Base-by-base conservation (phyloP, 352 stramenopile species). In the Phytophthora chlamydospora region DNA sequence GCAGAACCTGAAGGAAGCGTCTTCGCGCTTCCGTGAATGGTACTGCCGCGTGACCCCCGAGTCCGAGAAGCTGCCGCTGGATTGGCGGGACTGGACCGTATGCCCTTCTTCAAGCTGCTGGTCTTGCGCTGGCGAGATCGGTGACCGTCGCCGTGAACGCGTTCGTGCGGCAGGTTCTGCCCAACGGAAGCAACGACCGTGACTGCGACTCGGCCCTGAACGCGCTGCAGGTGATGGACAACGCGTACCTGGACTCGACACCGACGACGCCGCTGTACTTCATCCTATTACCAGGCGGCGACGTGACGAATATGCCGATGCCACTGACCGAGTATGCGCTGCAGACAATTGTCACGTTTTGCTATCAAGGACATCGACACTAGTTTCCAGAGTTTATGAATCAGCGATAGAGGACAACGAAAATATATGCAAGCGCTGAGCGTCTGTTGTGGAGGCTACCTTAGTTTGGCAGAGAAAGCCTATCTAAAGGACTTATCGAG, bases 131-230 rank as follows among this genome's bases (percentile, higher is more conserved):
- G 96, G 34, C 96, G 93, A 0, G 96, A 98, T 69, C 90, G 11
- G 97, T 99, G 90, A 97, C 88, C n/a, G 89, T 96, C 11, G 90
- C 96, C 10, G 82, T 99, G 58, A 97, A 85, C 14, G 97, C 97
- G 56, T 99, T 99, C 38, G 97, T 99, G 32, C 85, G 92, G 7
- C 78, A 88, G 32, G 95, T 95, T 19, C 71, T 99, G 1, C 96
- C 96, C 8, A 95, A 98, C 59, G 96, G 95, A 13, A 87, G 77
- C 60, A 89, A 96, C 58, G 99, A 98, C 56, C 96, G 93, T 53
- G 95, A 98, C 76, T 98, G 95, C 49, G 96, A 99, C 74, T 97
- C 89, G n/a, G 96, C 95, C 4, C 76, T 99, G 6, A 98, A 98
- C 58, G 95, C 91, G 35, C 84, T 98, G 19, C 86, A 98, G 68